Base-by-base conservation (phyloP, 169 alveolate genomes). In the Plasmodium cynomolgi region DNA sequence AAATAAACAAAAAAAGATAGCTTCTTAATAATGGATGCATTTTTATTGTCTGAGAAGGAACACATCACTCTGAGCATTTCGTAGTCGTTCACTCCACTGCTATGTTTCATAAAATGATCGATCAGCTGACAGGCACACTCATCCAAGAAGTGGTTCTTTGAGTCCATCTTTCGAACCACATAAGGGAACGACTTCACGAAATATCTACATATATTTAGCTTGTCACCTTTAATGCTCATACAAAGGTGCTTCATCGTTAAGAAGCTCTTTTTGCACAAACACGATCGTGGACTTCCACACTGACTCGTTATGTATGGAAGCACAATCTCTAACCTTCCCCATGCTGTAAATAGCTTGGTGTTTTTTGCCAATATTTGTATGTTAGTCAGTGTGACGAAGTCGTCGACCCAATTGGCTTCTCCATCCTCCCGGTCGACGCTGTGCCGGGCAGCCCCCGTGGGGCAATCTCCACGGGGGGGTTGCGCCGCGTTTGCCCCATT, bases 41-140 rank as follows among this genome's bases (percentile, higher is more conserved):
- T 90, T 41, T 62, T 80, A 90, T 80, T 44, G 20, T 80, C 73
- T 33, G 94, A 90, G 11, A 80, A 58, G 26, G 90, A 68, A 37
- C 94, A 90, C 31, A 90, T 90, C 73, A 90, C 72, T 34, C 84
- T 90, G 9, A 90, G 54, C 88, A 90, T 90, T 71, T 90, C 91
- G 50, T 80, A 90, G 74, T 90, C 50, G 6, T 90, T 90, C 15
- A 80, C 74, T 15, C 54, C 83, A 62, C 34, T 90, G 72, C 90
- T 90, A 62, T 90, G 58, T 62, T 41, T 20, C 84, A 90, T 81
- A 74, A 90, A 90, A 13, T 58, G 77, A 8, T 58, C 73, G 20
- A 90, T 80, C 47, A 88, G 74, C 11, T 90, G 71, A 20, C 83
- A 80, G 6, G 83, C 84, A 90, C 94, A 90, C 47, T n/a, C 73